Conservation (phyloP, 2,329 filamentous ascomycete genomes). For the Lachnellula occidentalis region DNA sequence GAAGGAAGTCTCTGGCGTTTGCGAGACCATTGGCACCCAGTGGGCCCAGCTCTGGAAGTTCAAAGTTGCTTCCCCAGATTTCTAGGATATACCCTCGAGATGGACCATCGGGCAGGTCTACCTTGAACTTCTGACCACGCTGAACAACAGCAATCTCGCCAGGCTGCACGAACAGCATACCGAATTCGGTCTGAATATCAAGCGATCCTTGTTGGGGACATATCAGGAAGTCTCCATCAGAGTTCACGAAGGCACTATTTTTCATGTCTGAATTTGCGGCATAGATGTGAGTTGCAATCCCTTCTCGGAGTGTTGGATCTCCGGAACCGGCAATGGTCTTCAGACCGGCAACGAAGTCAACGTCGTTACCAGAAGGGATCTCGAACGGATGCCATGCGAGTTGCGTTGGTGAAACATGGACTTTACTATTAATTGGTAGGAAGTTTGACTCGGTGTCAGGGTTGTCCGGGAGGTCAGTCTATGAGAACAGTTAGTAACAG, state of each 20-base stretch:
- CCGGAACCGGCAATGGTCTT: slow-evolving; percentile 45
- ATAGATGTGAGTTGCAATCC: slow-evolving; percentile 45
- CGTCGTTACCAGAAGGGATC: slow-evolving; percentile 17
- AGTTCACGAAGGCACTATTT: slow-evolving; percentile 43
- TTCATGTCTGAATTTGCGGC: slow-evolving; percentile 43
- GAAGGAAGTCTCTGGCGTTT: slow-evolving; percentile 59
- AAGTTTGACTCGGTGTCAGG: slow-evolving; percentile 39
- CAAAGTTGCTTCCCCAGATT: slow-evolving; percentile 57
- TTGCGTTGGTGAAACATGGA: slow-evolving; percentile 42
- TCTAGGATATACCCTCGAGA: slow-evolving; percentile 58
- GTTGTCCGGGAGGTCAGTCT: slow-evolving; percentile 29
- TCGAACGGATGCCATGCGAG: slow-evolving; percentile 45
- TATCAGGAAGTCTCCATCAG: slow-evolving; percentile 63
- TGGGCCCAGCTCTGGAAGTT: slow-evolving; percentile 59
- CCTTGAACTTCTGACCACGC: slow-evolving; percentile 56
- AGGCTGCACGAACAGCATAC: slow-evolving; percentile 49
- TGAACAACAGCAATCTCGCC: slow-evolving; percentile 62
- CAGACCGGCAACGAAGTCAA: slow-evolving; percentile 42
- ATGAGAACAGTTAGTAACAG: slow-evolving; percentile 26
- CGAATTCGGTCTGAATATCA: slow-evolving; percentile 56
- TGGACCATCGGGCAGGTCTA: slow-evolving; percentile 52
- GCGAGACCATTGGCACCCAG: slow-evolving; percentile 61
- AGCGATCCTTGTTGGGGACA: slow-evolving; percentile 53
- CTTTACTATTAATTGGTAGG: slow-evolving; percentile 40
- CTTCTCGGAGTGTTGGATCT: slow-evolving; percentile 44